Conservation (phyloP, 2,329 filamentous ascomycete species). For the Sphaerostilbella broomeana region DNA sequence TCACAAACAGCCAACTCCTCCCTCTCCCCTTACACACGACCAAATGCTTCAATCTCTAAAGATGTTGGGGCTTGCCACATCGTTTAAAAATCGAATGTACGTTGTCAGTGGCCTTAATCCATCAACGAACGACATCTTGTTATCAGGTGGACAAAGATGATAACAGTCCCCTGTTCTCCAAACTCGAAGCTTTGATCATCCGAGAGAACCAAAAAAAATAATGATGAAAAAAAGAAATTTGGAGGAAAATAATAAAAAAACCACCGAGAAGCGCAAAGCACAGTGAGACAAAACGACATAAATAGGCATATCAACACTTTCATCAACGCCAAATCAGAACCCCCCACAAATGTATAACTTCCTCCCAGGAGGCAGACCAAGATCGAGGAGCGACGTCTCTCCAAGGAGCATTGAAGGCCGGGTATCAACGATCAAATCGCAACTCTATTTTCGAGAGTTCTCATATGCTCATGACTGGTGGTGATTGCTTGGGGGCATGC, state of each 20-base stretch:
- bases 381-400: slow-evolving; percentile 22
- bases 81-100: too few species aligned
- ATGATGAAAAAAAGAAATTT: background rate
- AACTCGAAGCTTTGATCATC: too few species aligned
- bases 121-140: background rate
- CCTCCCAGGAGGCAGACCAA: slow-evolving; percentile 22
- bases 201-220: too few species aligned
- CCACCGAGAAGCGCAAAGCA: slow-evolving; percentile 11
- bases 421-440: slow-evolving; percentile 45
- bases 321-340: slow-evolving; percentile 39
- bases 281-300: slow-evolving; percentile 22
- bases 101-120: too few species aligned
- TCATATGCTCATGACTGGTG: slow-evolving; percentile 59
- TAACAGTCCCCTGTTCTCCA: slow-evolving; percentile 3
- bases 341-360: slow-evolving; percentile 34
- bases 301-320: slow-evolving; percentile 30
- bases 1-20: slow-evolving; percentile 10
- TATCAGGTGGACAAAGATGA: background rate
- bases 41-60: too few species aligned
- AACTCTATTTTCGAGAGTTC: slow-evolving; percentile 7
- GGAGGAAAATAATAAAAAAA: slow-evolving; percentile 6
- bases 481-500: slow-evolving; percentile 76
- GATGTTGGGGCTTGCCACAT: too few species aligned
- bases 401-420: slow-evolving; percentile 49
- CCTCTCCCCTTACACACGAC: slow-evolving; percentile 6